Conservation (phyloP, 1,139 yeast species). For the Saccharomycopsis hybrid region DNA sequence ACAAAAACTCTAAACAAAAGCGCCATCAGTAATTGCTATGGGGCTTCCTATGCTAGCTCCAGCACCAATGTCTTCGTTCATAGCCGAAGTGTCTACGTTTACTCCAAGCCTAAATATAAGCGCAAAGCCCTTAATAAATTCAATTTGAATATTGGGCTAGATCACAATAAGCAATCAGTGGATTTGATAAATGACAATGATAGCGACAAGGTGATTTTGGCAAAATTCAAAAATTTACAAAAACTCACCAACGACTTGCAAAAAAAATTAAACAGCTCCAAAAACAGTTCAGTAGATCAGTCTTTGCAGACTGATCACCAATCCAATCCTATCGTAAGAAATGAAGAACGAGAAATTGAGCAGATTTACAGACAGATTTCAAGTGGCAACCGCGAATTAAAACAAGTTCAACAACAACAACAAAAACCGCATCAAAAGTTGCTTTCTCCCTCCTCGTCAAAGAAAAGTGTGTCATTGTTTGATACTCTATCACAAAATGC, state of each 20-base stretch:
- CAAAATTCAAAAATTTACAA: slow-evolving; percentile 16
- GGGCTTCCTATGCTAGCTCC: no score
- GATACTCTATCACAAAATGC: neutral
- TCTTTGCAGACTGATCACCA: neutral
- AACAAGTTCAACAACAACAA: neutral
- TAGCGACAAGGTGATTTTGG: slow-evolving; percentile 5
- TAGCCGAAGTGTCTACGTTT: slow-evolving; percentile 7
- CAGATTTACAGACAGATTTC: slow-evolving; percentile 26
- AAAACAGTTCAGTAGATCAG: neutral
- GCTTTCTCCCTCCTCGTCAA: neutral
- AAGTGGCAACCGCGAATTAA: slow-evolving; percentile 21
- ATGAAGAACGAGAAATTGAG: slow-evolving; percentile 19
- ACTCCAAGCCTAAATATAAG: slow-evolving; percentile 1
- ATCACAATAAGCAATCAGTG: neutral
- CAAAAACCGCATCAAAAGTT: neutral
- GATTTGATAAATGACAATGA: slow-evolving; percentile 14
- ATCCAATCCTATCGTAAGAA: neutral
- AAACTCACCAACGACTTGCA: slow-evolving; percentile 10
- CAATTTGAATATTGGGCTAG: neutral
- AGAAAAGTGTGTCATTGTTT: neutral
- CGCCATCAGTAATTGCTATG: no score
- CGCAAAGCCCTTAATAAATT: neutral
- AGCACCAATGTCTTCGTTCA: no score
- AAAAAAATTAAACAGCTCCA: slow-evolving; percentile 1
- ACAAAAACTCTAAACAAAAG: no score